These are phyloP conservation scores for Leucocoprinus leucothites DNA, from an alignment of 768 basidiomycete species.

Conservation along the genomic window DNA sequence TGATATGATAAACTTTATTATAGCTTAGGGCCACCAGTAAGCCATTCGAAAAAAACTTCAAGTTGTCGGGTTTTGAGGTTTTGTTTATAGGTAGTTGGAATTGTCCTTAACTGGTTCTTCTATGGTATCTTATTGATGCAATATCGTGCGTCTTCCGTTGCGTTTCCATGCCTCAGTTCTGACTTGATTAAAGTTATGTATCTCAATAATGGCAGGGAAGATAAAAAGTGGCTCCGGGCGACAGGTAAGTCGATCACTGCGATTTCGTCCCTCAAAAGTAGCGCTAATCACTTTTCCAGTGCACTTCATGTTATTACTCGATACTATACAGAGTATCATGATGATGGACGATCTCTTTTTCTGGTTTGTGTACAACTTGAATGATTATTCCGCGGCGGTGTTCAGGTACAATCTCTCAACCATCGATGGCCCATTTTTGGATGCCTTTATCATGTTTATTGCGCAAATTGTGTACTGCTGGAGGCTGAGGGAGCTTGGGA, in stretches of 20 bases:
- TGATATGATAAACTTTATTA: no score
- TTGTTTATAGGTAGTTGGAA: background rate
- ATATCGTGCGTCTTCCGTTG: background rate
- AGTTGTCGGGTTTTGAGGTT: no score
- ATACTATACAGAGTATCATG: conserved; percentile 7
- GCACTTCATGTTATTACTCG: conserved; percentile 2
- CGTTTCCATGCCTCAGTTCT: background rate
- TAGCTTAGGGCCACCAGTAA: no score
- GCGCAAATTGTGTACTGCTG: conserved; percentile 9
- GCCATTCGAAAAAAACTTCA: no score
- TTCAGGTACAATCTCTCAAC: background rate
- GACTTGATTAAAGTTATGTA: background rate
- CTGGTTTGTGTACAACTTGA: conserved; percentile 9
- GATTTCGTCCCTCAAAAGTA: background rate
- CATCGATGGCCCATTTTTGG: conserved; percentile 4
- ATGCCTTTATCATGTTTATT: background rate
- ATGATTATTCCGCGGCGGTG: background rate
- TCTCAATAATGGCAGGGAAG: background rate
- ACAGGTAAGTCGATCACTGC: background rate
- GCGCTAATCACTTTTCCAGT: background rate
- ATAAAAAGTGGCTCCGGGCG: background rate
- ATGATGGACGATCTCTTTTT: conserved; percentile 1
- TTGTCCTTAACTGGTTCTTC: conserved; percentile 11
- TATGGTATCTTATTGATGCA: conserved; percentile 11
- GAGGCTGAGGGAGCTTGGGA: background rate